Conservation (phyloP, 2,329 filamentous ascomycete species). For the Hypoxylon rubiginosum region DNA sequence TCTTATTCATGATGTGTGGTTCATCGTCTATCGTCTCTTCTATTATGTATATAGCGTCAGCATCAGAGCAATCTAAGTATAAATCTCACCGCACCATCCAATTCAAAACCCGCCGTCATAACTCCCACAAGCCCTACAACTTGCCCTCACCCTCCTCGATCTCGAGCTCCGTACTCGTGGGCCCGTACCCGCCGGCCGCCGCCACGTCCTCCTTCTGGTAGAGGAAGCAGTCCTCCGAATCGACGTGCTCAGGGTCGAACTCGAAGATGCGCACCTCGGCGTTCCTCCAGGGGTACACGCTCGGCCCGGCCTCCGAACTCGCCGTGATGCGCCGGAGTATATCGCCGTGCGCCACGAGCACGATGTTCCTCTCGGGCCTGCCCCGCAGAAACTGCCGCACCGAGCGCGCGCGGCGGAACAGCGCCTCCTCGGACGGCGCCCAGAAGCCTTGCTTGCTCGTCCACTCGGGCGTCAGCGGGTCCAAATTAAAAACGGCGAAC, state of each 20-base stretch:
- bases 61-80: background rate
- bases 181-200: constrained; percentile 43
- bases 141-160: constrained; percentile 34
- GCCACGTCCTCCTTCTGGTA: constrained; percentile 42
- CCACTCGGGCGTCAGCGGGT: constrained; percentile 46
- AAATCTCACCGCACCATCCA: background rate
- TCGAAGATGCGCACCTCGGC: constrained; percentile 44
- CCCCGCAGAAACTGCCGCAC: constrained; percentile 47
- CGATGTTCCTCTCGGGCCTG: constrained; percentile 48
- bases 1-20: background rate
- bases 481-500: constrained; percentile 46
- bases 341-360: constrained; percentile 51
- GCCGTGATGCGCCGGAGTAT: constrained; percentile 45
- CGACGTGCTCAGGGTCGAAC: constrained; percentile 41
- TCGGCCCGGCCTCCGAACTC: constrained; percentile 21
- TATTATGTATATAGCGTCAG: constrained; percentile 17
- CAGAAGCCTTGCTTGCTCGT: constrained; percentile 49
- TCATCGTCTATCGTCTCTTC: constrained; percentile 4
- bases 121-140: constrained; percentile 5
- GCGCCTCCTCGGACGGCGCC: constrained; percentile 33
- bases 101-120: background rate
- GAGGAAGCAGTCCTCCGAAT: constrained; percentile 44
- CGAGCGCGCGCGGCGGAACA: constrained; percentile 43
- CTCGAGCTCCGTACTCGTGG: constrained; percentile 44
- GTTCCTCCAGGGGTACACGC: constrained; percentile 41